These are phyloP conservation scores for Pleomassaria siparia DNA, from an alignment of 2,329 filamentous ascomycete species.

Conservation along the genomic window DNA sequence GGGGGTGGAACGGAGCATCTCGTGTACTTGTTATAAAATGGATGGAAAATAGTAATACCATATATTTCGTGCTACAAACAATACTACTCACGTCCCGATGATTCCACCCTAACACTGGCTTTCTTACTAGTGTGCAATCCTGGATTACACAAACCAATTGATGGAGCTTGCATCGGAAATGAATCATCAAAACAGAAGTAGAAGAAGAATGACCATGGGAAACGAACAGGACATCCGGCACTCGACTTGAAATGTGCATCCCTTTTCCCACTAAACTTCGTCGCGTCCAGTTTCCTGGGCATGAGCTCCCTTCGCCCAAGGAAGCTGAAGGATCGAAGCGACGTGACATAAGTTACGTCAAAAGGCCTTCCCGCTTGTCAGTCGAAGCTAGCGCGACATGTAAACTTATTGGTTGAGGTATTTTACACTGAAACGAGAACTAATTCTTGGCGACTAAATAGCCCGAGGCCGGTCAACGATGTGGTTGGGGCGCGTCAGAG, in stretches of 20 bases:
- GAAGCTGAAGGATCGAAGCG: not conserved
- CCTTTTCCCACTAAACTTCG: not conserved
- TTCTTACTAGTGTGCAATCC: no score
- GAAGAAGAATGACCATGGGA: not conserved
- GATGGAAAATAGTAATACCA: constrained; percentile 9
- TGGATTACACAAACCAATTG: no score
- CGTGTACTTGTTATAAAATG: constrained; percentile 19
- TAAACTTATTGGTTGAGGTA: not conserved
- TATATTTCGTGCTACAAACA: constrained; percentile 11
- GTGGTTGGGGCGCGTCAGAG: no score
- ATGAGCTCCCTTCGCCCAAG: not conserved
- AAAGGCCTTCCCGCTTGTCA: not conserved
- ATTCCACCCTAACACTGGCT: no score
- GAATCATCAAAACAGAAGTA: no score
- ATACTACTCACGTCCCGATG: no score
- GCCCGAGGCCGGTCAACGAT: no score
- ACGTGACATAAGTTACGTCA: not conserved
- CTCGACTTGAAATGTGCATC: not conserved
- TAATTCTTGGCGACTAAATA: no score
- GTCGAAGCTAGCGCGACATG: not conserved
- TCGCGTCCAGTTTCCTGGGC: not conserved
- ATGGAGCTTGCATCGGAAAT: no score
- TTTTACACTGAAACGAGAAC: not conserved
- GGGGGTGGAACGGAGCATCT: constrained; percentile 7
- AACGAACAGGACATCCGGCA: not conserved